Evolutionary conservation across 768 basidiomycete species (phyloP).

Genomic region (Trametes maxima): DNA sequence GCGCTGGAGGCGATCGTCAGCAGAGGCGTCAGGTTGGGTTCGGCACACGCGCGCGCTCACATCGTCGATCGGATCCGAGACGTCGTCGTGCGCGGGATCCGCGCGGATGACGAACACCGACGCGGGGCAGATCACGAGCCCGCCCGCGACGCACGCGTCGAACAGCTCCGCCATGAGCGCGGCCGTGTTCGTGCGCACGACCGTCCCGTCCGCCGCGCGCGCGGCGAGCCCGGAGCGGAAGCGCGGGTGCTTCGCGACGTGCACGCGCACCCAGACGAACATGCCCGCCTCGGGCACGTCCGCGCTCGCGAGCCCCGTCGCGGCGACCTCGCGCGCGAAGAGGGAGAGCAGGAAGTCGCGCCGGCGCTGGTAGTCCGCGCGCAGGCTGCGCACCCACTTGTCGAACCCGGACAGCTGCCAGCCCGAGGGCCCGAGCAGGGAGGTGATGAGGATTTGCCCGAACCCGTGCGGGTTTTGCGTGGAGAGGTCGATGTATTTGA

Average conservation of each 20-base stretch:
- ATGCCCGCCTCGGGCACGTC: conserved; percentile 47
- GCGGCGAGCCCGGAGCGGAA: conserved; percentile 29
- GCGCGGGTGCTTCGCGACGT: conserved; percentile 45
- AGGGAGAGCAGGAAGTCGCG: conserved; percentile 49
- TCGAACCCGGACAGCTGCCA: conserved; percentile 49
- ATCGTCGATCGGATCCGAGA: conserved; percentile 34
- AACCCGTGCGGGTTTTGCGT: conserved; percentile 50
- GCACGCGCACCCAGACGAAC: conserved; percentile 57
- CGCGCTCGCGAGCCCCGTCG: conserved; percentile 36
- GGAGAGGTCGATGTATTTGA: conserved; percentile 46
- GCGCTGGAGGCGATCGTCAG: conserved; percentile 31
- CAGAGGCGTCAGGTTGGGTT: background rate
- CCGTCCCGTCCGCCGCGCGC: background rate
- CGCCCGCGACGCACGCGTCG: conserved; percentile 40
- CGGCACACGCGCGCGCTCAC: conserved; percentile 35
- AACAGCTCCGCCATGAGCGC: conserved; percentile 51
- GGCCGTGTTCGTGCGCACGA: conserved; percentile 40
- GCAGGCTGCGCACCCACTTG: conserved; percentile 47
- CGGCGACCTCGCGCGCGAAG: conserved; percentile 37
- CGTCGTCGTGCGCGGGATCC: conserved; percentile 28
- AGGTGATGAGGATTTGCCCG: conserved; percentile 48
- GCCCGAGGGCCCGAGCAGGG: conserved; percentile 41
- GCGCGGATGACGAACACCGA: conserved; percentile 44
- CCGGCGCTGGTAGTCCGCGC: conserved; percentile 51
- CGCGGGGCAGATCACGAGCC: conserved; percentile 50